Base-by-base conservation (phyloP, 164 flowering plant species). In the Warburgia ugandensis region DNA sequence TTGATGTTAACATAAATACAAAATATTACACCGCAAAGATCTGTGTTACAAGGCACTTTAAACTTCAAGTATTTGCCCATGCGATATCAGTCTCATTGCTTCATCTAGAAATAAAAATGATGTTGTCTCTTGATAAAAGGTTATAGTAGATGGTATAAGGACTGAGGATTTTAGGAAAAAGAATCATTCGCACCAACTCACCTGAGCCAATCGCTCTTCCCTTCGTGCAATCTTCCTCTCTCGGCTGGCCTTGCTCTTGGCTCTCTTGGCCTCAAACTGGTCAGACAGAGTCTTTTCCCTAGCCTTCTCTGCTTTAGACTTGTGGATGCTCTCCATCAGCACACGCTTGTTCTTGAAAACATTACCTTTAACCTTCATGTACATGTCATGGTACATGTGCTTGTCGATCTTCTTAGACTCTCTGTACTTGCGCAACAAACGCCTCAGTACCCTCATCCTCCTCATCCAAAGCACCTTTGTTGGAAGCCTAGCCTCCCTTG, bases 151-250 rank as follows among this genome's bases (percentile, higher is more conserved):
- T 22, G 47, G 21, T 16, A 20, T n/a, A 26, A 21, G 28, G 28
- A 28, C 13, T n/a, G 17, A 27, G 11, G n/a, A n/a, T n/a, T n/a
- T n/a, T n/a, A n/a, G n/a, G n/a, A n/a, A n/a, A n/a, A n/a, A 23
- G 7, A 14, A 13, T 13, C 19, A 12, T 7, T 11, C n/a, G 2
- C 4, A 51, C 3, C 19, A 17, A 51, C 44, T 54, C 6, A 54
- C 58, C 70, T 64, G 72, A 10, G 78, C 81, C 45, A 73, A 58
- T 27, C 81, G 68, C 54, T 76, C 80, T 42, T 75, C 80, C 62
- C 77, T 72, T 51, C 80, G 60, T 10, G 80, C 80, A 60, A 50
- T 32, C 43, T 58, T 58, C 55, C 55, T 50, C 29, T 50, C 62
- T 29, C 60, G 25, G 29, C 60, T 56, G 12, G 60, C 44, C 39